Evolutionary conservation across 2,329 filamentous ascomycete species (phyloP).

Genomic region (Lasiodiplodia sp.): DNA sequence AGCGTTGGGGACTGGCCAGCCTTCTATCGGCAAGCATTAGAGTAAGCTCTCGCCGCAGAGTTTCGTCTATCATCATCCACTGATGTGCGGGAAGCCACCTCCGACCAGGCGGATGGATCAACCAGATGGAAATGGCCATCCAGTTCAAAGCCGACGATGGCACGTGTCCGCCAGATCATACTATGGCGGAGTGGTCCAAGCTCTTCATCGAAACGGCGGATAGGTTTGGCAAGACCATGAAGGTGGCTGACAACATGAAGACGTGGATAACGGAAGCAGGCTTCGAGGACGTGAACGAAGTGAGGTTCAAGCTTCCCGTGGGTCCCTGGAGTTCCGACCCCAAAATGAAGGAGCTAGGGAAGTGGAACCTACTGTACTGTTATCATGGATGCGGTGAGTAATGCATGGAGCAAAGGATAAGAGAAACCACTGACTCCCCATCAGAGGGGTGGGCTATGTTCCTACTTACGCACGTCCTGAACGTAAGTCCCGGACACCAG

Average conservation of each 20-base stretch:
- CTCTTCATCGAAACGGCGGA: slow-evolving; percentile 40
- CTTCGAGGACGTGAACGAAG: slow-evolving; percentile 60
- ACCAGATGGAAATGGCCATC: slow-evolving; percentile 41
- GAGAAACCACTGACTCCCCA: not conserved
- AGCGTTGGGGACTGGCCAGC: slow-evolving; percentile 36
- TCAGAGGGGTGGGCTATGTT: slow-evolving; percentile 25
- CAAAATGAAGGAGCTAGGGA: slow-evolving; percentile 61
- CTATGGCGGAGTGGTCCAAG: slow-evolving; percentile 39
- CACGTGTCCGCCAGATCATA: slow-evolving; percentile 33
- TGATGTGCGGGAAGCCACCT: slow-evolving; percentile 33
- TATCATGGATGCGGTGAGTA: slow-evolving; percentile 37
- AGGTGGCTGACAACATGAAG: slow-evolving; percentile 47
- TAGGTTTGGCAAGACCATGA: slow-evolving; percentile 44
- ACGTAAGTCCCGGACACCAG: not conserved
- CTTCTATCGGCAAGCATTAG: slow-evolving; percentile 35
- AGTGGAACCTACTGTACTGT: slow-evolving; percentile 40
- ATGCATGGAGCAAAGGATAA: not conserved
- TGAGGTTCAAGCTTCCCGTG: slow-evolving; percentile 46
- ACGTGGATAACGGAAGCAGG: slow-evolving; percentile 59
- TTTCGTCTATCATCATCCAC: not conserved
- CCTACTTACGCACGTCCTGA: slow-evolving; percentile 16
- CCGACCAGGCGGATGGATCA: slow-evolving; percentile 38
- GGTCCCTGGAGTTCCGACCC: slow-evolving; percentile 38
- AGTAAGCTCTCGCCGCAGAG: slow-evolving; percentile 33
- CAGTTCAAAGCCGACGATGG: slow-evolving; percentile 38